Percentiles rank a stretch among this genome's conserved stretches.
These are phyloP conservation scores for Stevia rebaudiana DNA, from an alignment of 140 eudicot species.

Conservation along the genomic window DNA sequence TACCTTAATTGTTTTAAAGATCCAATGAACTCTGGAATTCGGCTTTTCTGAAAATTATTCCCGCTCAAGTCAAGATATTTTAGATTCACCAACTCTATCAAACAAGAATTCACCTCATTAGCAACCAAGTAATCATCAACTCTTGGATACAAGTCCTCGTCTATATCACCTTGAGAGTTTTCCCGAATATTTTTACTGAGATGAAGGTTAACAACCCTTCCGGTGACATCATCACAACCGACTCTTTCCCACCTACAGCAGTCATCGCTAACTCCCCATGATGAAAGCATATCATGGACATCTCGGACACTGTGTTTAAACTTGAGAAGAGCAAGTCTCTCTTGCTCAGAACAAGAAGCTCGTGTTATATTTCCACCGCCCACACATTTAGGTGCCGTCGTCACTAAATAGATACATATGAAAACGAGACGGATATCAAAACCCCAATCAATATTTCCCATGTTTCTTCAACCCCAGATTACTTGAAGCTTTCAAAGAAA, in stretches of 20 bases:
- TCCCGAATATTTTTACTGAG: not conserved
- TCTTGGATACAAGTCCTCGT: not conserved
- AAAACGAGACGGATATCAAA: not conserved
- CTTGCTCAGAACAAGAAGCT: not conserved
- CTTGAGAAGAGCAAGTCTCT: constrained; percentile 11
- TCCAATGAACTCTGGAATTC: constrained; percentile 11
- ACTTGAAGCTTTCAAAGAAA: not conserved
- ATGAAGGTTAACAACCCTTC: constrained; percentile 3
- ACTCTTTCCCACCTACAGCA: constrained; percentile 17
- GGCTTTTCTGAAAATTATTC: not conserved
- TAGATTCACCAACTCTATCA: not conserved
- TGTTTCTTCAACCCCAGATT: not conserved
- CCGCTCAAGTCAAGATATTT: constrained; percentile 10
- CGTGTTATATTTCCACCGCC: not conserved
- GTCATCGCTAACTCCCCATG: constrained; percentile 1
- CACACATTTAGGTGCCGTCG: not conserved
- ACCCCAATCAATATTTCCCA: not conserved
- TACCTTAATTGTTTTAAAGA: constrained; percentile 1
- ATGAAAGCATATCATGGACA: not conserved
- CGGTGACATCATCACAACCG: not conserved
- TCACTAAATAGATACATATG: not conserved
- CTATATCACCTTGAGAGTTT: not conserved
- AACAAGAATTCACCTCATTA: not conserved
- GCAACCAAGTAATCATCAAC: not conserved
- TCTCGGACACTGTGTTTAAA: not conserved